Evolutionary conservation across 1,139 yeast genomes (phyloP).

Genomic region (Blastobotrys arbuscula): DNA sequence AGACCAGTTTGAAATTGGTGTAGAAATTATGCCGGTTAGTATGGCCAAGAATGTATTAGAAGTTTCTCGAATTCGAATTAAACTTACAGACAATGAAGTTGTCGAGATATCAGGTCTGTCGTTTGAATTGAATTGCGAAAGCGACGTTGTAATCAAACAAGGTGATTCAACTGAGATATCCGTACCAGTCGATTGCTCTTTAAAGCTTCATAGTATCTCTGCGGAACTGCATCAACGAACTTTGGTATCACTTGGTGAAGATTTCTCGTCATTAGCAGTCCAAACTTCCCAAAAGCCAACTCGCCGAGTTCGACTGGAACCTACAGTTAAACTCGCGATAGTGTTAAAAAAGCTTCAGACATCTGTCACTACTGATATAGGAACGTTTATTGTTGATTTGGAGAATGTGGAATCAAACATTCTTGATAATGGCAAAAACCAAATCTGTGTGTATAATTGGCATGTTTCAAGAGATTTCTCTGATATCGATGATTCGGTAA

Average conservation of each 20-base stretch:
- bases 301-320: conserved; percentile 6
- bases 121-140: conserved; percentile 5
- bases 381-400: conserved; percentile 26
- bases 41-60: conserved; percentile 15
- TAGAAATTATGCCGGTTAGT: conserved; percentile 22
- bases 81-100: conserved; percentile 4
- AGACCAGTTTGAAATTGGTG: conserved; percentile 14
- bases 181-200: conserved; percentile 6
- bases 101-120: not conserved
- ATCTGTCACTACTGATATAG: conserved; percentile 15
- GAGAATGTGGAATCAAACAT: conserved; percentile 25
- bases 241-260: not conserved
- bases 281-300: not conserved
- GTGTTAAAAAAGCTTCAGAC: conserved; percentile 12
- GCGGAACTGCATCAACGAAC: conserved; percentile 2
- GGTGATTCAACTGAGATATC: conserved; percentile 15
- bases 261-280: not conserved
- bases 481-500: conserved; percentile 17
- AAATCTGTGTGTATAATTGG: conserved; percentile 15
- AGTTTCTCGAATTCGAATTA: conserved; percentile 6
- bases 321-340: not conserved
- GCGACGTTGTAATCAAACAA: conserved; percentile 9
- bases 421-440: conserved; percentile 12
- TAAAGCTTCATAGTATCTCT: conserved; percentile 13
- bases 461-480: conserved; percentile 23